Base-by-base conservation (phyloP, 345 rosid species). In the Durio zibethinus region DNA sequence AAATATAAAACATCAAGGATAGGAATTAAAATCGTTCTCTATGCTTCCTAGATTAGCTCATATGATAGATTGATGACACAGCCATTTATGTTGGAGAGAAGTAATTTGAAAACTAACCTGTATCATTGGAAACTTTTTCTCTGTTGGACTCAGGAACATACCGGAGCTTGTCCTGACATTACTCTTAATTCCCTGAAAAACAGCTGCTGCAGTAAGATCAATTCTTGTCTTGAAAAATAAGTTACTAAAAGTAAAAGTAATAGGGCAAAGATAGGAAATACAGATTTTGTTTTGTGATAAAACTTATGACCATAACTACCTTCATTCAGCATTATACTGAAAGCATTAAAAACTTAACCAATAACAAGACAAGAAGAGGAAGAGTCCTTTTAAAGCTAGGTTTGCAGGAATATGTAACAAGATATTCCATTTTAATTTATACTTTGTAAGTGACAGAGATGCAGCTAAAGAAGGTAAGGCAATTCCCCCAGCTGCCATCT, bases 141-240 rank as follows among this genome's bases (percentile, higher is more conserved):
- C 97, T 61, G 78, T 82, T n/a, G 78, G 85, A 62, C 72, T 88
- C 82, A 95, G 77, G 88, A 95, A 95, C 99, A 93, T 95, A 77
- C 99, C 99, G 40, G 99, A 93, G 85, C 99, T 95, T 66, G 97
- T 95, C 81, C 98, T 90, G 48, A 93, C 99, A 67, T 89, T 85
- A 78, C 99, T 93, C 86, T 90, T 91, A 54, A 93, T 86, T 76
- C 99, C 99, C 98, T 93, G 84, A 52, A 76, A 78, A 79, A 31
- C 57, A 29, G 57, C 40, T 20, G 61, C 65, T 14, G 7, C 20
- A 72, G 10, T 38, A 14, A 45, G 75, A 50, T 73, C 47, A 73
- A 74, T n/a, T 16, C 57, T 62, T 47, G 38, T 66, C 14, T 60
- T 33, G 29, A 5, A 59, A 72, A 62, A 35, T 48, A 25, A 66